phyloP scores from a whole-genome alignment of 306 rosid species.

The Echinosophora koreensis region DNA sequence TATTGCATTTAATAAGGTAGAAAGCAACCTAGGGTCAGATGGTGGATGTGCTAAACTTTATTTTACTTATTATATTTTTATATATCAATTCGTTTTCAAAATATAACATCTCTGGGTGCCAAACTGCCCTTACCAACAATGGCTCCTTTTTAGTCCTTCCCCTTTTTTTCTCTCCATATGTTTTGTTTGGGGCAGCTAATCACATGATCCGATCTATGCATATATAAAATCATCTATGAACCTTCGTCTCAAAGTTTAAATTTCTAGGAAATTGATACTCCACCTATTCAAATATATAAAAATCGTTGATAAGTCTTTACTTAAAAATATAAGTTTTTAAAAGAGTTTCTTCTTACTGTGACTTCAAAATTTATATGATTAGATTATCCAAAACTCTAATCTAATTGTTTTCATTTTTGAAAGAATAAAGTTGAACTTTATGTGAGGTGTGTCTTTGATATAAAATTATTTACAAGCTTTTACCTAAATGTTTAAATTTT shows the following conservation, averaged over 20 bases:
- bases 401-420: no score
- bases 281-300: no score
- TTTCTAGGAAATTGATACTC: no score
- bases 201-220: not conserved
- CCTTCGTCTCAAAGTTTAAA: not conserved
- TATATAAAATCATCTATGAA: not conserved
- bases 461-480: no score
- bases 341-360: no score
- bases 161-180: not conserved
- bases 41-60: constrained; percentile 23
- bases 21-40: not conserved
- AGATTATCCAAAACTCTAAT: no score
- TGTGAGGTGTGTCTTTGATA: no score
- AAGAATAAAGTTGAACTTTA: no score
- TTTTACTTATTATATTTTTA: not conserved
- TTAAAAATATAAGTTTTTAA: no score
- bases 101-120: not conserved
- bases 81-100: not conserved
- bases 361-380: no score
- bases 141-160: not conserved
- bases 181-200: not conserved
- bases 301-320: no score
- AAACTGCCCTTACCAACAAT: not conserved
- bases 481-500: no score
- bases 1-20: constrained; percentile 43